These are phyloP conservation scores for Ceratocystis papillata DNA, from an alignment of 2,329 filamentous ascomycete species.

Conservation along the genomic window DNA sequence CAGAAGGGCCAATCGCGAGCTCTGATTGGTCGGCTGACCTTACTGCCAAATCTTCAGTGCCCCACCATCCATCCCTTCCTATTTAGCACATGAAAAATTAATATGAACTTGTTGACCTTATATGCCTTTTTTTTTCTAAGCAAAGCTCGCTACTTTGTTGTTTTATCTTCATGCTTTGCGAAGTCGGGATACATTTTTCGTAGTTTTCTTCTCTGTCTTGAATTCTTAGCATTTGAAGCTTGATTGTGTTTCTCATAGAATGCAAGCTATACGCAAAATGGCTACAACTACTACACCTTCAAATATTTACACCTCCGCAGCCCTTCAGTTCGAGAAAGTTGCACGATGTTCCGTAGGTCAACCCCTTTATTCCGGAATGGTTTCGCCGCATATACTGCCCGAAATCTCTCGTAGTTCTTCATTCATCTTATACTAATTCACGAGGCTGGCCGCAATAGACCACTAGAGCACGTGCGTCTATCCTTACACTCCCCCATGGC, in stretches of 20 bases:
- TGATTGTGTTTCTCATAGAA: conserved; percentile 5
- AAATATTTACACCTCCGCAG: conserved; percentile 47
- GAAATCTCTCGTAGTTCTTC: background rate
- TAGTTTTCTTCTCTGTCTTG: background rate
- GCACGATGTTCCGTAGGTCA: conserved; percentile 65
- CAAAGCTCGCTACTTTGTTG: background rate
- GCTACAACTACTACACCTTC: conserved; percentile 13
- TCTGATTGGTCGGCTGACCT: conserved; percentile 21
- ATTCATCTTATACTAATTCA: background rate
- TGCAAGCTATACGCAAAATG: conserved; percentile 23
- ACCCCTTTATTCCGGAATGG: background rate
- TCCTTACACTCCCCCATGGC: conserved; percentile 81
- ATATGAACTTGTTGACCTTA: background rate
- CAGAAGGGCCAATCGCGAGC: conserved; percentile 4
- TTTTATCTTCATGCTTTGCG: background rate
- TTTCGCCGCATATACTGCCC: too few relatives aligned
- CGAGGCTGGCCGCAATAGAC: conserved; percentile 45
- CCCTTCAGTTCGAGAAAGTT: conserved; percentile 67
- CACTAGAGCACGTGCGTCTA: conserved; percentile 84
- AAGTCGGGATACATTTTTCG: background rate
- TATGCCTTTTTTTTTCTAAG: background rate
- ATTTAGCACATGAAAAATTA: conserved; percentile 2
- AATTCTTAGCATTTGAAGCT: background rate
- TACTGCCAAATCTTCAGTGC: background rate
- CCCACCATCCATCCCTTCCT: conserved; percentile 9